Base-by-base conservation (phyloP, 306 rosid species). In the Ammopiptanthus mongolicus region DNA sequence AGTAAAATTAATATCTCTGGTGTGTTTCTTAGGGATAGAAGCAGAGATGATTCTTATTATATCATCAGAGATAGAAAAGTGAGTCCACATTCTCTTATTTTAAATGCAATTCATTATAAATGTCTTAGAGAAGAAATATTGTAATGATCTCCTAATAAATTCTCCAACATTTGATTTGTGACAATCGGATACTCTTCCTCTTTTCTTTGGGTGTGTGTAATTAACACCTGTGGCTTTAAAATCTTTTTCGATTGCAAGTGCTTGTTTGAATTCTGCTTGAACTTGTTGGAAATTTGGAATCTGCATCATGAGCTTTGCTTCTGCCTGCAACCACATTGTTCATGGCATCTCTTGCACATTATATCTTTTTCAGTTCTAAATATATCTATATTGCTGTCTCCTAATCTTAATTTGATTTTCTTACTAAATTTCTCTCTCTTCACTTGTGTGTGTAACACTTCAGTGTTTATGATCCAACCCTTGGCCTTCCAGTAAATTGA, bases 51-150 rank as follows among this genome's bases (percentile, higher is more conserved):
- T 17, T 22, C 72, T n/a, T 56, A 36, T 21, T 31, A 66, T 2
- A 8, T 80, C 9, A 57, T 90, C 50, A 76, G 86, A 79, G 91
- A 80, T 73, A 83, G 96, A 53, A 88, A 88, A 69, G 96, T 90
- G 86, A 81, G 89, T 6, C 33, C 51, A 8, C 19, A 19, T 65
- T 10, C 31, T 34, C 28, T 29, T 37, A 5, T 34, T 9, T 53
- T 53, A n/a, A 5, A 69, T 52, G 47, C 65, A 41, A 19, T 70
- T 62, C 48, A 25, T 37, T 50, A 14, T 34, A 22, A 50, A 51
- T 15, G 8, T n/a, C 42, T 31, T 74, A n/a, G 12, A 2, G 15
- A 33, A 3, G n/a, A 61, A 61, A 62, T n/a, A 14, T 12, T 33
- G 13, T n/a, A 63, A 21, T 58, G 13, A 19, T 21, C 5, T 66